A percentile compares a stretch with the other conserved stretches of the same genome.
Conservation (phyloP, 371 early-diverging fungal species). For the Thermomucor indicae-seudaticae region DNA sequence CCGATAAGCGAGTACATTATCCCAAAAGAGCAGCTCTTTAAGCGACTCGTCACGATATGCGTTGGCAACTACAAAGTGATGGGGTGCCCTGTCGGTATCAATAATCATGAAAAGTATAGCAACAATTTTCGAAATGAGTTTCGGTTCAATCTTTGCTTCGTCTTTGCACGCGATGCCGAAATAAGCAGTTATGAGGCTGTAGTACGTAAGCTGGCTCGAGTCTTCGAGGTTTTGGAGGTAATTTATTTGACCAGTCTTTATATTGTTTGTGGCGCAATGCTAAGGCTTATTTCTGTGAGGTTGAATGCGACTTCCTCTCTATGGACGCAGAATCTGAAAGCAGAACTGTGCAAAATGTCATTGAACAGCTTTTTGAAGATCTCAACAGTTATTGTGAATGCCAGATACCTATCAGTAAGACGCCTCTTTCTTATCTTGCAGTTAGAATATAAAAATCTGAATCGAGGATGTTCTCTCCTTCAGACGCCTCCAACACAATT, state of each 20-base stretch:
- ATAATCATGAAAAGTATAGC: slow-evolving; percentile 69
- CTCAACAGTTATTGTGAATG: slow-evolving; percentile 84
- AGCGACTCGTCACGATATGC: slow-evolving; percentile 73
- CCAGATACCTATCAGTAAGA: slow-evolving; percentile 80
- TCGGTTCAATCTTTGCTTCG: slow-evolving; percentile 85
- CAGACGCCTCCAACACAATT: slow-evolving; percentile 63
- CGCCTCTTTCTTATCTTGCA: neutral
- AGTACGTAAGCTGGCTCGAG: slow-evolving; percentile 75
- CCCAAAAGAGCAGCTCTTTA: slow-evolving; percentile 78
- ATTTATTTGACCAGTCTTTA: neutral
- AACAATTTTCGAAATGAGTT: slow-evolving; percentile 67
- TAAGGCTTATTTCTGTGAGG: slow-evolving; percentile 23
- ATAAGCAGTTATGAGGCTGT: slow-evolving; percentile 76
- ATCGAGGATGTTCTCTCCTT: neutral
- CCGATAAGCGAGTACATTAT: slow-evolving; percentile 87
- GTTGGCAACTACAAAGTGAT: slow-evolving; percentile 71
- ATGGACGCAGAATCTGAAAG: slow-evolving; percentile 31
- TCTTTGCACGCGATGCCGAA: slow-evolving; percentile 79
- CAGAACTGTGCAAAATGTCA: slow-evolving; percentile 64
- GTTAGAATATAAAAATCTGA: neutral
- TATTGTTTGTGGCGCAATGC: neutral
- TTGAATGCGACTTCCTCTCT: slow-evolving; percentile 73
- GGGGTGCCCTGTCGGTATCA: slow-evolving; percentile 74
- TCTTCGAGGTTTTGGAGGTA: slow-evolving; percentile 74
- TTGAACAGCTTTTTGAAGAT: slow-evolving; percentile 85